These are phyloP conservation scores for Chrysoporthe austroafricana DNA, from an alignment of 2,329 filamentous ascomycete species.

Conservation along the genomic window DNA sequence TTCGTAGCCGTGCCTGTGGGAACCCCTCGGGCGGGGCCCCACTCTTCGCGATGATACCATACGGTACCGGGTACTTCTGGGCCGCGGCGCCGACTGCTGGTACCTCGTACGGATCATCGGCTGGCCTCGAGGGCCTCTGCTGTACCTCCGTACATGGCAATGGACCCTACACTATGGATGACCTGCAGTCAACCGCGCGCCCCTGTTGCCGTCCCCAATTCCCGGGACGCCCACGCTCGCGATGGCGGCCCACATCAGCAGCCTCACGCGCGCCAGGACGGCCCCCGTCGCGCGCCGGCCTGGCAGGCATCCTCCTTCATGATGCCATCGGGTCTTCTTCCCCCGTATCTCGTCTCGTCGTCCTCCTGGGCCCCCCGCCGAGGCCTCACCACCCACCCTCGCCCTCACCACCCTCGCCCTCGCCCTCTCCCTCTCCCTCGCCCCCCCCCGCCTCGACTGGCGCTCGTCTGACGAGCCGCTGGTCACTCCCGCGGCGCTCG, in stretches of 20 bases:
- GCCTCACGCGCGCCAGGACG: neutral
- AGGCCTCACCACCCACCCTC: neutral
- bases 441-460: neutral
- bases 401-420: neutral
- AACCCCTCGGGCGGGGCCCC: neutral
- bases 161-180: too few species aligned
- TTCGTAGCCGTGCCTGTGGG: neutral
- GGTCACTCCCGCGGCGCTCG: neutral
- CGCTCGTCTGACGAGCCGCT: neutral
- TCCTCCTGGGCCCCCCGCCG: neutral
- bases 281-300: neutral
- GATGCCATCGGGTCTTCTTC: neutral
- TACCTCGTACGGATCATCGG: too few species aligned
- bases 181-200: neutral
- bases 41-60: neutral
- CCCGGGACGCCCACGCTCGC: neutral
- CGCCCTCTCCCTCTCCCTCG: neutral
- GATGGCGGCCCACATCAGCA: neutral
- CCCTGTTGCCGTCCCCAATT: constrained; percentile 14
- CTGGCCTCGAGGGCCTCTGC: too few species aligned
- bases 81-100: too few species aligned
- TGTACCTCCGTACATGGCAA: too few species aligned
- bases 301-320: neutral
- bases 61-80: too few species aligned
- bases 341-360: neutral